Base-by-base conservation (phyloP, 78 protist species). In the Guillardia theta region DNA sequence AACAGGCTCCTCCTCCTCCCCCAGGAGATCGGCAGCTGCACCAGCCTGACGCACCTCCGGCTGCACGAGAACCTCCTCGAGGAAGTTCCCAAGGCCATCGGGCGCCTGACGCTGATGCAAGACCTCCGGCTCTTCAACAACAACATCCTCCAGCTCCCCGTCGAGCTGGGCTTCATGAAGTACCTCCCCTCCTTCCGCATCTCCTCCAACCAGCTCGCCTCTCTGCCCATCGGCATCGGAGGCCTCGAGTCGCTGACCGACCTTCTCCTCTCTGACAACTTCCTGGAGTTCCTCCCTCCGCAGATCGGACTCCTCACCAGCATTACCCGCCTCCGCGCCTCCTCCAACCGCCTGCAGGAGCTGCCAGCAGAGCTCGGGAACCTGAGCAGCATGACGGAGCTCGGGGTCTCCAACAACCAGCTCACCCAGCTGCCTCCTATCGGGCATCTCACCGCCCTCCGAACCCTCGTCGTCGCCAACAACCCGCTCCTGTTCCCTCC, bases 321-420 rank as follows among this genome's bases (percentile, higher is more conserved):
- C 83, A 70, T 70, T 43, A 70, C 83, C 46, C 83, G 83, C 83
- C 83, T 70, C 83, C 83, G 83, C 83, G 83, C 36, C 45, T 36
- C 83, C 36, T 12, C 27, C 83, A 70, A 70, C 41, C 83, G 83
- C 36, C 83, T 70, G 83, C 36, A 12, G 83, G 15, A 12, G 45
- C 83, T 70, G 83, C 83, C 83, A 22, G 22, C 15, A 0, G 83
- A 70, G 83, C 83, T 70, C n/a, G 9, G 83, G 36, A 70, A 70
- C 83, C 41, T 70, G 41, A 15, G 36, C 83, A 70, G 36, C 83
- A 70, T 70, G 83, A 70, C 83, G 83, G 83, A 70, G 83, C 83
- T 70, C 41, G 83, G 36, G 45, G 83, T 70, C 33, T 24, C 83
- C 5, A 22, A 70, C 83, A 70, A 70, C 83, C 9, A 70, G 36